Base-by-base conservation (phyloP, 805 yeast species). In the Cyberlindnera mrakii region DNA sequence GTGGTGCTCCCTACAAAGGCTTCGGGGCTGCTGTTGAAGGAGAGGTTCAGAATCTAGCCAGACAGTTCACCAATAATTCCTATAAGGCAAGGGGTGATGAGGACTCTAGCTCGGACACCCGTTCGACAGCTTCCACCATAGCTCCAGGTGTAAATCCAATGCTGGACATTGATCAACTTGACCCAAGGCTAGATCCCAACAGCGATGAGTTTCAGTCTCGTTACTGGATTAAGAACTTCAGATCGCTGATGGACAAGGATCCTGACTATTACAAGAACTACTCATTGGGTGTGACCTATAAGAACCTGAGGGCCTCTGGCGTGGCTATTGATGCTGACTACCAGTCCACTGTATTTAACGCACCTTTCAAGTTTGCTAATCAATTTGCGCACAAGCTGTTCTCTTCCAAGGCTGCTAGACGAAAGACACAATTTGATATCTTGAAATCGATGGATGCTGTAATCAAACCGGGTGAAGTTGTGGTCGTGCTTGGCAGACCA, bases 401-500 rank as follows among this genome's bases (percentile, higher is more conserved):
- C 37, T 44, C 53, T 9, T 42, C 59, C 10, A 57, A 44, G 40
- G 49, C 43, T 16, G 37, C 37, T 32, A 58, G 52, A 47, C 54
- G 46, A 46, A 60, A 49, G 43, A 59, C 52, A 45, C 58, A 54
- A 43, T 77, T 64, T 51, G 74, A 64, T 51, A 77, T 69, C 49
- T 67, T 73, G 57, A 74, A 72, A 52, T 61, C 75, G 14, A 70
- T 74, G 75, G 82, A 78, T 47, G 85, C 81, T 17, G 49, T 74
- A 14, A 57, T 76, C 34, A 66, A 65, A 42, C 83, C 89, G 3
- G 89, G 89, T 43, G 81, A 81, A 48, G 68, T 82, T 36, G 76
- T 83, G 4, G 85, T 83, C 41, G 90, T 84, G 9, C 66, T 84
- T 37, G 91, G 93, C 45, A 74, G 90, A 62, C 91, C 91, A 1